Base-by-base conservation (phyloP, 495 filamentous ascomycete genomes). In the Achaetomiella virescens region DNA sequence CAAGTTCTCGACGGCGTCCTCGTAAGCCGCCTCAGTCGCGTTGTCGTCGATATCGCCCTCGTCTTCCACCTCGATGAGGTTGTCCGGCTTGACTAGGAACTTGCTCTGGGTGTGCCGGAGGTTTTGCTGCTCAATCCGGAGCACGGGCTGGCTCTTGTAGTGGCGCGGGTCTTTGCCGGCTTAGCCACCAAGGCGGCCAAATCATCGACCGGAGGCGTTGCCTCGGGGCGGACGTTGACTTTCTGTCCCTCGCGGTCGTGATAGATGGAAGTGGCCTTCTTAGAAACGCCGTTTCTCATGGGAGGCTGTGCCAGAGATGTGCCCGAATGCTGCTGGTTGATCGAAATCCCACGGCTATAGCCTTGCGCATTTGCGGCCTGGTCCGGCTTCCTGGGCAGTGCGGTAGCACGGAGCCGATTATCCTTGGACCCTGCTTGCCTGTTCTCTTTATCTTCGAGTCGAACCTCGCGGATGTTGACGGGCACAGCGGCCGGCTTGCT, bases 231-330 rank as follows among this genome's bases (percentile, higher is more conserved):
- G 31, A 40, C 38, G 50, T 33, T 53, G 6, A 22, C 21, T 46
- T 62, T 58, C 22, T 62, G 52, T 17, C 69, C 63, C 18, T 74
- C 66, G 14, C 63, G 61, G 65, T 88, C 90, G 60, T 84, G 84
- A 71, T 88, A 91, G 31, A 95, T 77, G 18, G 70, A 63, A 20
- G 84, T 84, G 54, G 68, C 72, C 41, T 81, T 84, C 74, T 87
- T 90, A 44, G 74, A 70, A n/a, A 74, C 50, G 17, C 69, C 64
- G 55, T 83, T 84, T 54, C 75, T 76, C 24, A 67, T 48, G 42
- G 61, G 48, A 48, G 66, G 58, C 24, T 53, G 61, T 20, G 45
- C 47, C 2, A 58, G 59, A 4, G 55, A 53, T 2, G 48, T 36
- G 42, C 33, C 53, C 0, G 41, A 12, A 17, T 52, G 49, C 54